phyloP scores from a whole-genome alignment of 2,329 filamentous ascomycete species.

The Dothideomycetes sp. region DNA sequence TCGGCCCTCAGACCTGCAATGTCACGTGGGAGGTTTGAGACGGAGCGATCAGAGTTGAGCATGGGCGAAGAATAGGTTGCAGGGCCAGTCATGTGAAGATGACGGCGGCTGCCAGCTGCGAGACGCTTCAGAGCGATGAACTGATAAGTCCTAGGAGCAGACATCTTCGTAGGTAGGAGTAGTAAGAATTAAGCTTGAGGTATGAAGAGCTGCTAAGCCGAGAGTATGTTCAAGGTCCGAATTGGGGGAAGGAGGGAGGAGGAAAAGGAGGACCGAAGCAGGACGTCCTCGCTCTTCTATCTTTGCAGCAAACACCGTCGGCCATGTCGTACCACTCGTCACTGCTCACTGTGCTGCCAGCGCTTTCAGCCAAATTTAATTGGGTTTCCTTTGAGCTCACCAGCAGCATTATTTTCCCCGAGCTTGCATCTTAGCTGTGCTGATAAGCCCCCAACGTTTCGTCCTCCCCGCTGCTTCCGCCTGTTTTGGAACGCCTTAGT shows the following conservation, averaged over 20 bases:
- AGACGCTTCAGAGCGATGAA: constrained; percentile 35
- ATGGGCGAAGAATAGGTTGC: constrained; percentile 45
- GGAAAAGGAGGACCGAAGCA: not conserved
- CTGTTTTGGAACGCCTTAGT: constrained; percentile 3
- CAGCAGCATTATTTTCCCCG: constrained; percentile 7
- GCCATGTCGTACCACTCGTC: constrained; percentile 6
- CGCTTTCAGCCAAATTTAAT: too few species aligned
- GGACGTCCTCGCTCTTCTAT: constrained; percentile 10
- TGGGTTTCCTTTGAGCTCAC: too few species aligned
- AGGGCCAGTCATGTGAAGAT: constrained; percentile 52
- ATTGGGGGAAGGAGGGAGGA: not conserved
- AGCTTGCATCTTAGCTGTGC: not conserved
- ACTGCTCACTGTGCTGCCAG: constrained; percentile 7
- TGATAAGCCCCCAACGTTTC: not conserved
- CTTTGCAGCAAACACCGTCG: constrained; percentile 6
- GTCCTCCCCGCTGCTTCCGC: constrained; percentile 1
- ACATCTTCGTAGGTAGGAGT: constrained; percentile 28
- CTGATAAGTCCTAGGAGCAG: constrained; percentile 34
- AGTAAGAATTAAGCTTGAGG: not conserved
- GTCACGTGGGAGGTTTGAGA: constrained; percentile 41
- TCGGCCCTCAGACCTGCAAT: constrained; percentile 43
- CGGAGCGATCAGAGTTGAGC: constrained; percentile 41
- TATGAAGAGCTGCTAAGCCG: constrained; percentile 4
- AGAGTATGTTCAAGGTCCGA: constrained; percentile 3
- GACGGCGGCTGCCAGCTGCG: constrained; percentile 34